Evolutionary conservation across 2,329 filamentous ascomycete genomes (phyloP), one percentile per base, ranked within the genome.

Genomic region (Clonostachys chloroleuca): DNA sequence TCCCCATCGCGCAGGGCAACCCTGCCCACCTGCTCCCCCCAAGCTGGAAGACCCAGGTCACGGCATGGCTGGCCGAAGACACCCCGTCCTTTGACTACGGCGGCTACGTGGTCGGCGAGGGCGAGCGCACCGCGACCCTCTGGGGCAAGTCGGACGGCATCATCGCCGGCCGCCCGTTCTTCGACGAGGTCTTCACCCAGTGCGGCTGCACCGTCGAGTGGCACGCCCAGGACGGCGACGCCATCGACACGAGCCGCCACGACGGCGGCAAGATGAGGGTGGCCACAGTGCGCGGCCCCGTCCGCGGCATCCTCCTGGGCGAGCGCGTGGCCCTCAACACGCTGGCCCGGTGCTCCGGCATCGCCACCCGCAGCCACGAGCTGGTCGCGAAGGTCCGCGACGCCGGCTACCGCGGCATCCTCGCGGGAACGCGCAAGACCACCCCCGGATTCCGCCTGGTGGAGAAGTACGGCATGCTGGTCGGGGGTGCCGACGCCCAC

Each of bases 401-500:
- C 13, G 83, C 81, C 4, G 92, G 92, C 4, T 97, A 92, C 70
- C 74, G 72, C 30, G 92, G 92, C 49, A 86, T 85, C 3, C 74
- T 99, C n/a, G 92, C 94, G 1, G 94, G 94, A 40, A 99, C 94
- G 42, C 81, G 94, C 62, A 99, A 99, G 75, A 99, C 94, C 0
- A 99, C 94, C 0, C 94, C 94, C 0, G 94, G 94, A 0, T 99
- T 97, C 71, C 80, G 94, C 12, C 73, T 97, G 5, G 92, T 97
- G 10, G 94, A 99, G 69, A 99, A 99, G 72, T 99, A 99, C 67
- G 94, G 91, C 56, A 96, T 99, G 86, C 74, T 96, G 18, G 86
- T 95, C 14, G 94, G 92, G 48, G 94, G 94, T 12, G 92, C 90
- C 14, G 94, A 99, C 68, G 82, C 86, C 4, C 94, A 99, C 67